Evolutionary conservation across 257 asterid species (phyloP).

Genomic region (Anisodus tanguticus): DNA sequence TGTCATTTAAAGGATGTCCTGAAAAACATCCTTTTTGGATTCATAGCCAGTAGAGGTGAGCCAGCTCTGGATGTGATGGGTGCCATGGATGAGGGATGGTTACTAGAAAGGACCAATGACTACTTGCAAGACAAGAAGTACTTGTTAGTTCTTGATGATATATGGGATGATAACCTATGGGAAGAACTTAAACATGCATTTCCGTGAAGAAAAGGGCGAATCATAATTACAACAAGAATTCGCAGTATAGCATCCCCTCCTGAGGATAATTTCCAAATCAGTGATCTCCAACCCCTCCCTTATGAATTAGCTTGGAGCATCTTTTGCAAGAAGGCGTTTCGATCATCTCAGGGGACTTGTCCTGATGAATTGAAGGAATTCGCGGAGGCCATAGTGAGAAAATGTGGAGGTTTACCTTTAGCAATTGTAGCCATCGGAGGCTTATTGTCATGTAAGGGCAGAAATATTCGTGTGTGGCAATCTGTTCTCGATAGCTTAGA

Average conservation of each 20-base stretch:
- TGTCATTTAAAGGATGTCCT: neutral
- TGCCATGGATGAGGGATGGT: conserved; percentile 24
- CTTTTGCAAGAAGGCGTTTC: conserved; percentile 10
- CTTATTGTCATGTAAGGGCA: neutral
- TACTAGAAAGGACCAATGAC: conserved; percentile 8
- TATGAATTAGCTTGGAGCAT: neutral
- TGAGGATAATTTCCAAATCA: conserved; percentile 19
- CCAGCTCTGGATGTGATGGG: conserved; percentile 16
- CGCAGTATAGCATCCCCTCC: neutral
- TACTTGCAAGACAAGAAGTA: conserved; percentile 26
- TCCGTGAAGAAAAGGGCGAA: neutral
- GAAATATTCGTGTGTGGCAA: neutral
- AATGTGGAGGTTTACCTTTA: conserved; percentile 19
- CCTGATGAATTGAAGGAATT: conserved; percentile 25
- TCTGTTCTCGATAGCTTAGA: conserved; percentile 1
- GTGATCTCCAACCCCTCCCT: conserved; percentile 11
- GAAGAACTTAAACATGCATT: conserved; percentile 23
- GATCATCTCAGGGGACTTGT: conserved; percentile 21
- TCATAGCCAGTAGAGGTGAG: conserved; percentile 15
- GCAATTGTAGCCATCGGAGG: conserved; percentile 18
- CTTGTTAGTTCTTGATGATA: conserved; percentile 3
- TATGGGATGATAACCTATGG: conserved; percentile 22
- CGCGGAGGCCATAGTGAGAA: neutral
- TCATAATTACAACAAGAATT: conserved; percentile 18
- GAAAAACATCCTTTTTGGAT: neutral